Evolutionary conservation across 169 alveolate genomes (phyloP).

Genomic region (Miamiensis avidus): DNA sequence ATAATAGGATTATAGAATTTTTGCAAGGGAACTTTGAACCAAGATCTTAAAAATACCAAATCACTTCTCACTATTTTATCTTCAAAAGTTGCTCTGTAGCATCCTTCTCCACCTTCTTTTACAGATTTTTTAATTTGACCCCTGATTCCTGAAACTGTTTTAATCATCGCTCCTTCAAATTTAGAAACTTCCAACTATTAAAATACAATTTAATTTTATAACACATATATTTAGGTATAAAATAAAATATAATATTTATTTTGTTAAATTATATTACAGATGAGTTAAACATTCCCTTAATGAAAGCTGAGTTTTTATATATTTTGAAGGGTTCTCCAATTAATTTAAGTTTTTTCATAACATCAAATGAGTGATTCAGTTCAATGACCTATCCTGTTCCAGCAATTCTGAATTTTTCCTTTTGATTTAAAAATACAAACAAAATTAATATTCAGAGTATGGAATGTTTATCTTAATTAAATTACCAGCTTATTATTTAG

Average conservation of each 20-base stretch:
- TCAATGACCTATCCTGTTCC: conserved; percentile 97
- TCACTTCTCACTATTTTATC: conserved; percentile 97
- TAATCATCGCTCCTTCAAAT: conserved; percentile 96
- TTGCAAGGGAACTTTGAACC: conserved; percentile 90
- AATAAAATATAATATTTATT: no score
- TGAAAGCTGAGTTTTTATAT: conserved; percentile 97
- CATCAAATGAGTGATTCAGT: conserved; percentile 84
- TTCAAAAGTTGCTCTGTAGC: conserved; percentile 98
- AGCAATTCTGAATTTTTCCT: conserved; percentile 86
- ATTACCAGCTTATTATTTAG: conserved; percentile 39
- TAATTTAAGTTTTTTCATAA: conserved; percentile 94
- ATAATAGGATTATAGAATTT: conserved; percentile 90
- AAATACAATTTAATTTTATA: neutral
- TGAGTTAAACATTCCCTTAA: conserved; percentile 98
- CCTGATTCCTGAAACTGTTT: conserved; percentile 98
- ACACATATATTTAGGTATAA: no score
- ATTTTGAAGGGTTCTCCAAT: conserved; percentile 98
- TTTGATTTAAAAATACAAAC: conserved; percentile 57
- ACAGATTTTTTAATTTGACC: conserved; percentile 97
- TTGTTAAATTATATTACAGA: neutral
- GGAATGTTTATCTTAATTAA: conserved; percentile 60
- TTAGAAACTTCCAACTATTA: conserved; percentile 96
- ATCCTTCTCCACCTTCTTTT: conserved; percentile 92
- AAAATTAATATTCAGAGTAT: conserved; percentile 61
- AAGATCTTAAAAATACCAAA: conserved; percentile 95